Percentiles rank a stretch among this genome's conserved stretches.
Evolutionary conservation across 2,329 filamentous ascomycete genomes (phyloP).

Genomic region (Fusarium gaditjirri): DNA sequence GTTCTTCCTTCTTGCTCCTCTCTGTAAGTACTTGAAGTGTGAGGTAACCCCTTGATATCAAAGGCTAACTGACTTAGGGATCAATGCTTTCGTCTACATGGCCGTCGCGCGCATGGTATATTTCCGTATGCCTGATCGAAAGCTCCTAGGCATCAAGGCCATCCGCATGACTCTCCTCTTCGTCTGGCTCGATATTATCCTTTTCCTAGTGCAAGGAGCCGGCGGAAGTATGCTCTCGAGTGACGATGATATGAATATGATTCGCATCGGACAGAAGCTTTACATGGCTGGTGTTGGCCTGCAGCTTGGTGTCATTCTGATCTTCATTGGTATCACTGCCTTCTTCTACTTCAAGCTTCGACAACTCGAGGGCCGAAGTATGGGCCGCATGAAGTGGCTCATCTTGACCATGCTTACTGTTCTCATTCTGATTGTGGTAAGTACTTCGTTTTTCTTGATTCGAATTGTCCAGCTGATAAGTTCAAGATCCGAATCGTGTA

Average conservation of each 20-base stretch:
- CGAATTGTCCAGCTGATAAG: constrained; percentile 7
- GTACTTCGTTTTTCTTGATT: constrained; percentile 5
- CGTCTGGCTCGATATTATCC: constrained; percentile 59
- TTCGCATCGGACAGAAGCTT: constrained; percentile 51
- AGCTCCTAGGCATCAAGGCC: constrained; percentile 50
- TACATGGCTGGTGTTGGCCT: constrained; percentile 54
- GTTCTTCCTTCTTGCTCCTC: constrained; percentile 55
- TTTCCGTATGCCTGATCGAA: constrained; percentile 52
- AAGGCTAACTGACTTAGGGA: constrained; percentile 45
- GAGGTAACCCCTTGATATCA: accelerated
- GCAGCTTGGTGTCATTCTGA: constrained; percentile 52
- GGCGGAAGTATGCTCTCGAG: constrained; percentile 53
- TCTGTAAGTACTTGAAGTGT: constrained; percentile 46
- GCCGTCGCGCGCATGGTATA: constrained; percentile 54
- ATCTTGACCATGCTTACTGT: constrained; percentile 49
- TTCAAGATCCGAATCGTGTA: constrained; percentile 66
- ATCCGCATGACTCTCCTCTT: constrained; percentile 57
- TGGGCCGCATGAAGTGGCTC: constrained; percentile 48
- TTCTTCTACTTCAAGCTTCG: constrained; percentile 49
- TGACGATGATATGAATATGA: constrained; percentile 34
- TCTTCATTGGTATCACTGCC: constrained; percentile 51
- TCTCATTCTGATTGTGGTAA: constrained; percentile 51
- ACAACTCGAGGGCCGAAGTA: constrained; percentile 35
- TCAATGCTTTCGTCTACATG: constrained; percentile 59
- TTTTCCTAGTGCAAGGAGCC: constrained; percentile 57